Conservation (phyloP, 2,329 filamentous ascomycete species). For the Aureobasidium sp. region DNA sequence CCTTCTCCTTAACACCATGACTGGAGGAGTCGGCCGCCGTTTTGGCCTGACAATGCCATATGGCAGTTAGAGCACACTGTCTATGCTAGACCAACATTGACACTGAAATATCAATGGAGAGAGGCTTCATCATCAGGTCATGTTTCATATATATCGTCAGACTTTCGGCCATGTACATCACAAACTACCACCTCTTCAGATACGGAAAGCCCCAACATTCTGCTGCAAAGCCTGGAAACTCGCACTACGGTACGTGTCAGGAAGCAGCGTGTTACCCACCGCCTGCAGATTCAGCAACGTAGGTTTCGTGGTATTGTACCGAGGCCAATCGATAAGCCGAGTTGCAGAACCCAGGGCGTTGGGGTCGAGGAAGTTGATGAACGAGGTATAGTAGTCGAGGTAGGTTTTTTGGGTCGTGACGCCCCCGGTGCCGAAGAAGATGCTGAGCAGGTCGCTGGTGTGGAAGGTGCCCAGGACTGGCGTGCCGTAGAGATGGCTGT, state of each 20-base stretch:
- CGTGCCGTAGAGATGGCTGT: conserved; percentile 61
- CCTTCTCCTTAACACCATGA: too few species aligned
- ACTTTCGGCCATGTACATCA: neutral
- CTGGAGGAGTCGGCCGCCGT: neutral
- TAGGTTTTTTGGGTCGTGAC: conserved; percentile 33
- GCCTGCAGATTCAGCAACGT: conserved; percentile 44
- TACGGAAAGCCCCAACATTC: neutral
- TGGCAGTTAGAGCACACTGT: too few species aligned
- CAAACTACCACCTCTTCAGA: neutral
- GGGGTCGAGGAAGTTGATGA: conserved; percentile 61
- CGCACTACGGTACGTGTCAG: conserved; percentile 27
- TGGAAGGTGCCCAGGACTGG: conserved; percentile 71
- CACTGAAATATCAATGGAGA: neutral
- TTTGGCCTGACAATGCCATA: neutral
- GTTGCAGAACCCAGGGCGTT: conserved; percentile 43
- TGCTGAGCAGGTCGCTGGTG: conserved; percentile 57
- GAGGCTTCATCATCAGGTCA: neutral
- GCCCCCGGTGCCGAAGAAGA: conserved; percentile 53
- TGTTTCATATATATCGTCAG: neutral
- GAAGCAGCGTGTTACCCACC: conserved; percentile 29
- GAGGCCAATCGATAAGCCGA: conserved; percentile 41
- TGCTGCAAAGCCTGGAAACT: neutral
- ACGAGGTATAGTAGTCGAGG: conserved; percentile 63
- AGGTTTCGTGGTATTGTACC: conserved; percentile 40
- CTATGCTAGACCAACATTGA: too few species aligned